A percentile compares a stretch with the other conserved stretches of the same genome.
Evolutionary conservation across 352 stramenopile genomes (phyloP).

Genomic region (Albugo candida): DNA sequence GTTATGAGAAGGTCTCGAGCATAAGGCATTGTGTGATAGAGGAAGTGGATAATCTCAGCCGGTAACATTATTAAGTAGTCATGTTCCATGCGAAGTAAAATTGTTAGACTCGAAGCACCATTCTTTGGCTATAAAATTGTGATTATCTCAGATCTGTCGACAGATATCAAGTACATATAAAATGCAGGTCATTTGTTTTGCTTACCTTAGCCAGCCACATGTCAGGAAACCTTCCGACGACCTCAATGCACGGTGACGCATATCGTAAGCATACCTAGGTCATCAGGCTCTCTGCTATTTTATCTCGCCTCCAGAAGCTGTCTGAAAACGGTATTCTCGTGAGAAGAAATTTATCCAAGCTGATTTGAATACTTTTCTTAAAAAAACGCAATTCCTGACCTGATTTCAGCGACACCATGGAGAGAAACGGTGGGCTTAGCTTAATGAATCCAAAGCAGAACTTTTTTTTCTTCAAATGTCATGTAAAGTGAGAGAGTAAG

Average conservation of each 20-base stretch:
- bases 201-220: too few species aligned
- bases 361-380: slow-evolving; percentile 43
- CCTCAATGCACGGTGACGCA: too few species aligned
- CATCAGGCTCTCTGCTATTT: too few species aligned
- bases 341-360: slow-evolving; percentile 32
- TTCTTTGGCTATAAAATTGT: too few species aligned
- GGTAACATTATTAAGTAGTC: slow-evolving; percentile 20
- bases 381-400: too few species aligned
- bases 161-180: too few species aligned
- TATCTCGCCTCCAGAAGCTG: too few species aligned
- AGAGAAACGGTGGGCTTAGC: slow-evolving; percentile 39
- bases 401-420: slow-evolving; percentile 12
- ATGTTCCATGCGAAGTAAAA: slow-evolving; percentile 14
- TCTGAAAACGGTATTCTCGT: slow-evolving; percentile 30
- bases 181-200: too few species aligned
- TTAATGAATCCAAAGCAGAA: slow-evolving; percentile 6
- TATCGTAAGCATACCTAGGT: too few species aligned
- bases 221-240: too few species aligned
- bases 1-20: neutral
- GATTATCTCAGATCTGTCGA: too few species aligned
- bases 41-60: neutral
- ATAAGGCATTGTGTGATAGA: neutral
- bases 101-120: slow-evolving; percentile 31
- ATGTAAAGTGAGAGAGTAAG: slow-evolving; percentile 55
- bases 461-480: slow-evolving; percentile 34